Conservation (phyloP, 805 yeast genomes). For the Wickerhamiella kurtzmanii region DNA sequence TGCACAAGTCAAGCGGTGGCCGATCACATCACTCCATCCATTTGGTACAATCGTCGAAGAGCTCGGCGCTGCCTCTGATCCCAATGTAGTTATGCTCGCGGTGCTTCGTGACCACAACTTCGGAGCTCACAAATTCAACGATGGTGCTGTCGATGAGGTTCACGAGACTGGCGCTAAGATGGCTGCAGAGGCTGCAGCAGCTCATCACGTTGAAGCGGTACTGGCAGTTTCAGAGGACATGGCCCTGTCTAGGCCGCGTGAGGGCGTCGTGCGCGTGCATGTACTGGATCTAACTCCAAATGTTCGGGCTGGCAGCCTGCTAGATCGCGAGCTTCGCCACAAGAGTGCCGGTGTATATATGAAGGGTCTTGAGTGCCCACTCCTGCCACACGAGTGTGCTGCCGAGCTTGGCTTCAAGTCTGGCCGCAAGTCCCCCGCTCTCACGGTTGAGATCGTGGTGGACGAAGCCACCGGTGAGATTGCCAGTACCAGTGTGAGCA, state of each 20-base stretch:
- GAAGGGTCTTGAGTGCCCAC: slow-evolving; percentile 52
- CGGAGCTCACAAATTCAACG: slow-evolving; percentile 30
- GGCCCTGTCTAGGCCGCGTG: slow-evolving; percentile 25
- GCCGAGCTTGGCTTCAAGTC: slow-evolving; percentile 33
- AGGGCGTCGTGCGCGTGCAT: slow-evolving; percentile 75
- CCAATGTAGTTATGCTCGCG: slow-evolving; percentile 70
- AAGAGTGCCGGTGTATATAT: slow-evolving; percentile 78
- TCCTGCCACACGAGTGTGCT: slow-evolving; percentile 38
- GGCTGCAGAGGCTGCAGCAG: slow-evolving; percentile 3
- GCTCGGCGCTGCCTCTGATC: slow-evolving; percentile 67
- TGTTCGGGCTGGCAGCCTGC: slow-evolving; percentile 54
- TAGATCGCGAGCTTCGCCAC: slow-evolving; percentile 83
- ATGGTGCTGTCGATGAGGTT: slow-evolving; percentile 32
- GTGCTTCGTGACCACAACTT: slow-evolving; percentile 58
- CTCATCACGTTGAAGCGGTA: slow-evolving; percentile 5
- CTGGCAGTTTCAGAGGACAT: slow-evolving; percentile 9
- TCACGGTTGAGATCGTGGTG: slow-evolving; percentile 70
- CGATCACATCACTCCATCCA: slow-evolving; percentile 95
- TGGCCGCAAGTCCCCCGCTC: slow-evolving; percentile 46
- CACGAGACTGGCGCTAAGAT: slow-evolving; percentile 17
- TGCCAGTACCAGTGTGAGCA: background rate
- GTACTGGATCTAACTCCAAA: slow-evolving; percentile 65
- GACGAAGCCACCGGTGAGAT: slow-evolving; percentile 34
- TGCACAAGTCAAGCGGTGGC: slow-evolving; percentile 97
- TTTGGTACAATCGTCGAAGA: slow-evolving; percentile 87